Conservation (phyloP, 345 rosid species). For the sweet orange (Citrus sinensis) region DNA sequence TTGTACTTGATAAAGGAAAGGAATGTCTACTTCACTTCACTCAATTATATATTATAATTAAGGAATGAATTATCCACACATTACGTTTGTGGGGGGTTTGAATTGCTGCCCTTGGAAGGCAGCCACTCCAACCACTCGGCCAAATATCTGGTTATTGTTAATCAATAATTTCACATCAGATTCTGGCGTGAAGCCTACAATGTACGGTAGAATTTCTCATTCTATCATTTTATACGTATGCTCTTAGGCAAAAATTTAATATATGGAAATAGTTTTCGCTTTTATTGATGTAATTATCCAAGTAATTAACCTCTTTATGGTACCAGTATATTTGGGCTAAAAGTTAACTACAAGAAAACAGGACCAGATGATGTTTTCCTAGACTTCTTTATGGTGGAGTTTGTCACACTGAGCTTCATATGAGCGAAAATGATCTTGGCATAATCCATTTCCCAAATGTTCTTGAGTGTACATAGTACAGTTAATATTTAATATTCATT, state of each 20-base stretch:
- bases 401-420: slow-evolving; percentile 73
- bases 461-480: slow-evolving; percentile 43
- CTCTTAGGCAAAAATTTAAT: slow-evolving; percentile 39
- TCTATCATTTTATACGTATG: slow-evolving; percentile 43
- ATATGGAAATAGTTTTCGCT: background rate
- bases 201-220: too few relatives aligned
- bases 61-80: fast-evolving
- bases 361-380: slow-evolving; percentile 59
- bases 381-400: slow-evolving; percentile 63
- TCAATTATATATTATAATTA: too few relatives aligned
- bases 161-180: too few relatives aligned
- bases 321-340: background rate
- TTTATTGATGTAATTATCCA: background rate
- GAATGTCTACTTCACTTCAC: too few relatives aligned
- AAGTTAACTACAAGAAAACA: slow-evolving; percentile 40
- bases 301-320: background rate
- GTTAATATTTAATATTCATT: too few relatives aligned
- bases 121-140: too few relatives aligned
- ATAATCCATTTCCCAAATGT: slow-evolving; percentile 64
- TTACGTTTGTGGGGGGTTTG: too few relatives aligned
- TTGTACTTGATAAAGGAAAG: too few relatives aligned
- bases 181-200: fast-evolving
- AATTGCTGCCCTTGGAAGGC: too few relatives aligned
- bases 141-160: too few relatives aligned
- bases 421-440: slow-evolving; percentile 54